Base-by-base conservation (phyloP, 192 early-diverging fungal genomes). In the Glomus cerebriforme region DNA sequence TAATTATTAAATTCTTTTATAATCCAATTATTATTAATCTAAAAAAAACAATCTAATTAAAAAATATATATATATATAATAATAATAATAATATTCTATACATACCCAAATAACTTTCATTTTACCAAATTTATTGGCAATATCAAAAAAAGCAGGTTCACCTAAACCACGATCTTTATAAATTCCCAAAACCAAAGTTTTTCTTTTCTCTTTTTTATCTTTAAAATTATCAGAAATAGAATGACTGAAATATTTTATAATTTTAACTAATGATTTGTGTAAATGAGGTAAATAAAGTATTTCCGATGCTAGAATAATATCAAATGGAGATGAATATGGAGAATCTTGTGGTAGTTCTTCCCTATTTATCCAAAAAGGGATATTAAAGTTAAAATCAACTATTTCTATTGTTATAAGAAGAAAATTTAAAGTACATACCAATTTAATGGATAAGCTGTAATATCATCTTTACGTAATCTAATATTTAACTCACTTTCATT, bases 121-220 rank as follows among this genome's bases (percentile, higher is more conserved):
- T 19, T 70, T 70, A 32, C 37, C 67, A 22, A 70, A 45, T 43
- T 34, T 10, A 22, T 70, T 37, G 10, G 37, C 37, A 70, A 43
- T 70, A 32, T 70, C 37, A 43, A 70, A 70, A 70, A 70, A 70
- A 3, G 19, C 6, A 10, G 6, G 0, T 45, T 70, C 67, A 26
- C 67, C 24, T 43, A 70, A 70, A 22, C 67, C 67, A 70, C 67
- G 37, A 39, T 70, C n/a, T 70, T 70, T 70, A 27, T 70, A 70
- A 9, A 70, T 70, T 26, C 34, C 68, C 19, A 70, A 17, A 26
- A 70, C 22, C 24, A n/a, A 37, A 43, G 68, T 70, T 13, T 45
- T 45, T 24, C 26, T 8, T 24, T 47, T 47, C 17, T 34, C 26
- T 15, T 70, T 70, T n/a, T 24, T 70, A 3, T 45, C 37, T 24